Base-by-base conservation (phyloP, 352 stramenopile species). In the Pelagophyceae sp. region DNA sequence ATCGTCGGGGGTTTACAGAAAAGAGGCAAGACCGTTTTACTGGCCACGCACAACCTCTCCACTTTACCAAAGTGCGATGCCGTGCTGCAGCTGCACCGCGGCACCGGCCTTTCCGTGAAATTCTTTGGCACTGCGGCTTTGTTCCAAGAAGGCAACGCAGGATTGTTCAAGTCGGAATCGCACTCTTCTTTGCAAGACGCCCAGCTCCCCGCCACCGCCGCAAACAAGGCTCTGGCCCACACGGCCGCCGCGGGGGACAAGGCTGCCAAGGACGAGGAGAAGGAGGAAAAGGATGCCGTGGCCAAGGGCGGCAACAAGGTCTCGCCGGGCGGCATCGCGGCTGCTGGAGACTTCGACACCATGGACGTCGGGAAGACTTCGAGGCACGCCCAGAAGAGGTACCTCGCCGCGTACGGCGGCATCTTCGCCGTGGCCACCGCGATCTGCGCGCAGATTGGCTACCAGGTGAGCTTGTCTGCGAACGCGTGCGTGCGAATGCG, bases 31-130 rank as follows among this genome's bases (percentile, higher is more conserved):
- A 95, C 90, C 17, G 87, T 95, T 0, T 79, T 98, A 35, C 88
- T 98, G 60, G 86, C 98, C 0, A 92, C 97, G 25, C 95, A 98
- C 83, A 95, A 93, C 38, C 85, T 98, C 61, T 93, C 97, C 76
- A 91, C 96, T 81, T 81, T 96, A 72, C 87, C 89, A 35, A 58
- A 84, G 40, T 51, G 64, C 27, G 85, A 91, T 71, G 60, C 88
- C 31, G 83, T 96, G 35, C 77, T 92, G 11, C 92, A 90, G 0
- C 82, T 97, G 69, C 65, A 85, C 6, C 79, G 94, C 72, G 95
- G 84, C 80, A 85, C 72, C n/a, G n/a, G n/a, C n/a, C 50, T 25
- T 15, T 60, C 50, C 17, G 15, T 25, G 50, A 15, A 25, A n/a
- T n/a, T n/a, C n/a, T n/a, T n/a, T n/a, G n/a, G n/a, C n/a, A n/a